Conservation (phyloP, 2,329 filamentous ascomycete species). For the Aspergillus luchuensis region DNA sequence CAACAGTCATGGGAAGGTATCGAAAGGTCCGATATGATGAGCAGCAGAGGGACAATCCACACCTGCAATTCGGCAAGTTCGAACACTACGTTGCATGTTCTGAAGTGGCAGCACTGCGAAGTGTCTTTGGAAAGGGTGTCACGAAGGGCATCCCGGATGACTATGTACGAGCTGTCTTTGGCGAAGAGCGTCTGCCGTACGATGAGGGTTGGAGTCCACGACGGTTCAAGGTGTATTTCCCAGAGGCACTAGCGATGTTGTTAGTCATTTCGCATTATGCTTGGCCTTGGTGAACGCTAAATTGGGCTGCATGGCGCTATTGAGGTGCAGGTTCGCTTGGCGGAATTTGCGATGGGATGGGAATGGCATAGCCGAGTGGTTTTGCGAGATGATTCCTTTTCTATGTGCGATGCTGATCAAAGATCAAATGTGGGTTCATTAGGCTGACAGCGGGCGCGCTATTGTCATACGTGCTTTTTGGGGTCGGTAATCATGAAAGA, state of each 20-base stretch:
- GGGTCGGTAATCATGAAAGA: too few relatives aligned
- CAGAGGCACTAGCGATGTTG: constrained; percentile 10
- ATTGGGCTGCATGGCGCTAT: background rate
- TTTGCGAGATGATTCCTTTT: background rate
- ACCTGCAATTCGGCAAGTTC: constrained; percentile 6
- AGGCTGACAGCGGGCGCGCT: too few relatives aligned
- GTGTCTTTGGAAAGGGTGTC: constrained; percentile 17
- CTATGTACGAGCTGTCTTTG: constrained; percentile 19
- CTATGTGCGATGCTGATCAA: too few relatives aligned
- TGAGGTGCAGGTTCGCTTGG: background rate
- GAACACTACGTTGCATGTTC: constrained; percentile 17
- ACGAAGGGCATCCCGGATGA: constrained; percentile 12
- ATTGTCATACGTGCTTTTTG: too few relatives aligned
- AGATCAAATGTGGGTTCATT: too few relatives aligned
- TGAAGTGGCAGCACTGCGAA: constrained; percentile 14
- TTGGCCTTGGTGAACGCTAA: constrained; percentile 14
- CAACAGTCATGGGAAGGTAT: constrained; percentile 10
- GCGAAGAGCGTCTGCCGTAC: constrained; percentile 21
- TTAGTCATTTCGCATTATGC: constrained; percentile 17
- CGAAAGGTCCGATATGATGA: constrained; percentile 16
- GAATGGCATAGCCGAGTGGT: background rate
- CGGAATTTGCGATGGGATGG: background rate
- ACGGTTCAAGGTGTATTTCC: constrained; percentile 10
- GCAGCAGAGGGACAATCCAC: constrained; percentile 10
- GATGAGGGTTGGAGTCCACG: constrained; percentile 20